These are phyloP conservation scores for Exsudoporus floridanus DNA, from an alignment of 1,284 basidiomycete species.

Conservation along the genomic window DNA sequence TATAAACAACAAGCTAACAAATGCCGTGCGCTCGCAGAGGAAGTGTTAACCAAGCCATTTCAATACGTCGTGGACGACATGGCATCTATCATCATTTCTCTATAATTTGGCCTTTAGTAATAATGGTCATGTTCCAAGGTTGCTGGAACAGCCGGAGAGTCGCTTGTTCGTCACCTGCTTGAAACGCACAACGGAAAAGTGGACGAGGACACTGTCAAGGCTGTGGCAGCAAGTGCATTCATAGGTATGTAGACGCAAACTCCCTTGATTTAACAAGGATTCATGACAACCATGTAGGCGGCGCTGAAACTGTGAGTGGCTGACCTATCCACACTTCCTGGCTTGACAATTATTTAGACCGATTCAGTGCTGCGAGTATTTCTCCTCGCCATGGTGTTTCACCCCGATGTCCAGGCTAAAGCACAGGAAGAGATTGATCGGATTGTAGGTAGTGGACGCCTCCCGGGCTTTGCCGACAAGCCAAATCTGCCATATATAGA, in stretches of 20 bases:
- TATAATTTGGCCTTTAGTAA: background rate
- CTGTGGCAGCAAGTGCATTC: slow-evolving; percentile 27
- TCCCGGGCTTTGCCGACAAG: slow-evolving; percentile 32
- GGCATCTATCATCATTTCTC: slow-evolving; percentile 18
- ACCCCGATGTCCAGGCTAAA: slow-evolving; percentile 28
- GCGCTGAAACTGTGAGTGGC: slow-evolving; percentile 29
- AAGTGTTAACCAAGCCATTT: slow-evolving; percentile 33
- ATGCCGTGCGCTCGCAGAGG: slow-evolving; percentile 26
- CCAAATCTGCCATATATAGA: slow-evolving; percentile 29
- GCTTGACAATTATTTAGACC: slow-evolving; percentile 13
- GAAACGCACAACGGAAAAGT: background rate
- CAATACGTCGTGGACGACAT: slow-evolving; percentile 34
- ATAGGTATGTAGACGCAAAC: slow-evolving; percentile 17
- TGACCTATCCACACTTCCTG: background rate
- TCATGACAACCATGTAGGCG: slow-evolving; percentile 18
- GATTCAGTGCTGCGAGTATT: slow-evolving; percentile 20
- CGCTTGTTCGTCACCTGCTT: slow-evolving; percentile 24
- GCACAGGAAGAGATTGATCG: slow-evolving; percentile 30
- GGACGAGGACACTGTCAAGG: slow-evolving; percentile 20
- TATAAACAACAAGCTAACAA: slow-evolving; percentile 31
- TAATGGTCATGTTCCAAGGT: slow-evolving; percentile 7
- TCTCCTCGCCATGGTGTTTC: slow-evolving; percentile 33
- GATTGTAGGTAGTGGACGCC: slow-evolving; percentile 28
- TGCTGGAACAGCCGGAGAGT: slow-evolving; percentile 22
- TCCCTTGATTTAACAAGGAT: background rate